phyloP scores from a whole-genome alignment of 2,329 filamentous ascomycete species.

The Exutisphaerella laricina region DNA sequence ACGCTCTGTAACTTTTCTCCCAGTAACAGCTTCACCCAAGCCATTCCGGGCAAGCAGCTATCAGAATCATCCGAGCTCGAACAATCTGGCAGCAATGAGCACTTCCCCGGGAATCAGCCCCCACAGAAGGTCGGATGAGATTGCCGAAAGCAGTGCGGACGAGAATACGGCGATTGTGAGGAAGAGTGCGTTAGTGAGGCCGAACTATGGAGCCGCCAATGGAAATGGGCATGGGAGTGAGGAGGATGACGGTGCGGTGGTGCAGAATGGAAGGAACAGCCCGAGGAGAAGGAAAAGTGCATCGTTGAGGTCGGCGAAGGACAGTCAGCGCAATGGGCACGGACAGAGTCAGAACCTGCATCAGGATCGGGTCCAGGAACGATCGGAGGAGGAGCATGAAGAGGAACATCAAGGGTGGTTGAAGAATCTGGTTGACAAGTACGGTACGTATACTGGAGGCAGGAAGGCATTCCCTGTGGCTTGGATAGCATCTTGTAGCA shows the following conservation, averaged over 20 bases:
- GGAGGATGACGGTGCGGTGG: conserved; percentile 13
- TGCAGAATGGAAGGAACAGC: not conserved
- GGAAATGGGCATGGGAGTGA: too few relatives aligned
- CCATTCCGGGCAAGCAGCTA: conserved; percentile 6
- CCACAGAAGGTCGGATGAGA: conserved; percentile 15
- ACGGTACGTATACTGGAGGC: too few relatives aligned
- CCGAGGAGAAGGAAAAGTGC: conserved; percentile 19
- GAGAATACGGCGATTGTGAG: conserved; percentile 41
- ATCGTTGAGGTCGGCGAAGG: conserved; percentile 11
- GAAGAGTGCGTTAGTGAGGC: conserved; percentile 7
- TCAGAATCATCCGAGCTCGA: not conserved
- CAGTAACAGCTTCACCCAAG: conserved; percentile 10
- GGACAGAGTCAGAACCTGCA: too few relatives aligned
- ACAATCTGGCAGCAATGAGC: conserved; percentile 8
- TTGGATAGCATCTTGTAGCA: too few relatives aligned
- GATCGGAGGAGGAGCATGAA: conserved; percentile 10
- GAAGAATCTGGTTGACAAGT: conserved; percentile 51
- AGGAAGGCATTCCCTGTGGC: too few relatives aligned
- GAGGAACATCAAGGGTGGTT: conserved; percentile 45
- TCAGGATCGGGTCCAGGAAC: conserved; percentile 3
- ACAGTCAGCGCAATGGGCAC: conserved; percentile 9
- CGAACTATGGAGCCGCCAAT: conserved; percentile 26
- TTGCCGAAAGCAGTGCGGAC: conserved; percentile 35
- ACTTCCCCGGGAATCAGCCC: conserved; percentile 9
- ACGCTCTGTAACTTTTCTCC: conserved; percentile 13